Percentiles rank a stretch among this genome's conserved stretches.
Evolutionary conservation across 495 filamentous ascomycete genomes (phyloP).

Genomic region (Cercophora newfieldiana): DNA sequence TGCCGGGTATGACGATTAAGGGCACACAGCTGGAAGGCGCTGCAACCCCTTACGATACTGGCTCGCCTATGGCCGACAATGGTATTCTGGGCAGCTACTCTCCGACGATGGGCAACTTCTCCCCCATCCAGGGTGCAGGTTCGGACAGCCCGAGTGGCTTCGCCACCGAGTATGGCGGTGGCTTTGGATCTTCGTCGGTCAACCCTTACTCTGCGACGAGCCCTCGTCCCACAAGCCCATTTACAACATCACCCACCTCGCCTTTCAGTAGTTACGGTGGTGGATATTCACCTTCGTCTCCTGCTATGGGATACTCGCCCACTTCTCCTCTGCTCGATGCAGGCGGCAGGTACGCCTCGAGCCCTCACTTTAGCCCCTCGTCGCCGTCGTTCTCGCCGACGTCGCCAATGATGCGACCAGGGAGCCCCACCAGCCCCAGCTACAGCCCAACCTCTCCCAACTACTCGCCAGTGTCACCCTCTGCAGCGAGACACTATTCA

Average conservation of each 20-base stretch:
- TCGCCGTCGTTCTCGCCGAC: constrained; percentile 85
- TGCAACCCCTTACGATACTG: constrained; percentile 91
- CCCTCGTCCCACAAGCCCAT: constrained; percentile 77
- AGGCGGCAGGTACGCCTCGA: constrained; percentile 65
- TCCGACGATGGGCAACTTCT: constrained; percentile 85
- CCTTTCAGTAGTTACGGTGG: constrained; percentile 65
- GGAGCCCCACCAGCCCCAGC: constrained; percentile 61
- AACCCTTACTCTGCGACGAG: constrained; percentile 69
- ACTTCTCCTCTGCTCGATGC: constrained; percentile 63
- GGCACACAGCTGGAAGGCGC: constrained; percentile 75
- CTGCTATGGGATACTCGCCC: constrained; percentile 72
- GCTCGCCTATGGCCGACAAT: constrained; percentile 81
- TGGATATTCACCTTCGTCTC: constrained; percentile 64
- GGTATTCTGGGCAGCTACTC: constrained; percentile 63
- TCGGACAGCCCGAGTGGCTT: constrained; percentile 78
- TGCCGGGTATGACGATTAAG: constrained; percentile 72
- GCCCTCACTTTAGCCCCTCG: constrained; percentile 69
- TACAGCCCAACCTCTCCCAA: constrained; percentile 84
- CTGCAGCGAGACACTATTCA: constrained; percentile 61
- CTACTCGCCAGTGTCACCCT: constrained; percentile 72
- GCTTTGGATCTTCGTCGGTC: constrained; percentile 56
- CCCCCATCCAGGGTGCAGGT: constrained; percentile 77
- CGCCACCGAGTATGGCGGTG: constrained; percentile 51
- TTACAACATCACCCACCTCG: constrained; percentile 74
- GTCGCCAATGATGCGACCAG: constrained; percentile 66